Conservation (phyloP, 176 grass and related monocot genomes). For the Stipa capillata region DNA sequence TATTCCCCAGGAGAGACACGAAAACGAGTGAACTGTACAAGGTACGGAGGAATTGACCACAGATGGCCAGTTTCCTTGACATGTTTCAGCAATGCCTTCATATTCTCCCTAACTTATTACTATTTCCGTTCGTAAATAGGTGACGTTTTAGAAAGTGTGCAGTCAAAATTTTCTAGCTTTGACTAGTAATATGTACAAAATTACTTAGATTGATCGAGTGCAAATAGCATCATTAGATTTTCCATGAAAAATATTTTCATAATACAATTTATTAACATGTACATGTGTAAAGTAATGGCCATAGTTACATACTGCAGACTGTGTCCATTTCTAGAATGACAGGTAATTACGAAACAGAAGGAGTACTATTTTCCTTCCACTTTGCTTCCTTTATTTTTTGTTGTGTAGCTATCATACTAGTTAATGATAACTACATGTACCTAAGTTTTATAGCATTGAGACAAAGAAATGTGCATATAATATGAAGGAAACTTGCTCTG, state of each 20-base stretch:
- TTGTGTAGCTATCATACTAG: neutral
- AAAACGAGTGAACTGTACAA: constrained; percentile 24
- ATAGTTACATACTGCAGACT: too few relatives aligned
- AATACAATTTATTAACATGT: too few relatives aligned
- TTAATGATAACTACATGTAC: neutral
- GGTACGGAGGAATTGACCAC: constrained; percentile 10
- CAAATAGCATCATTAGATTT: too few relatives aligned
- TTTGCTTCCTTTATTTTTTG: constrained; percentile 4
- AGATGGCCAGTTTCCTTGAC: neutral
- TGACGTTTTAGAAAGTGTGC: too few relatives aligned
- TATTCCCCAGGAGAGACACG: neutral
- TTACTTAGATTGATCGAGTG: too few relatives aligned
- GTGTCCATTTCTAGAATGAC: too few relatives aligned
- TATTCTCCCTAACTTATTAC: neutral
- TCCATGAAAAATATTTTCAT: too few relatives aligned
- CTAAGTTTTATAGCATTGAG: neutral
- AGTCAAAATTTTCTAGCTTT: too few relatives aligned
- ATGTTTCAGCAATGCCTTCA: neutral
- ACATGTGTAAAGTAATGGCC: too few relatives aligned
- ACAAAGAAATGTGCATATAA: neutral
- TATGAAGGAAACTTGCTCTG: neutral
- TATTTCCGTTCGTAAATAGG: too few relatives aligned
- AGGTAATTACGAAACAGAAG: too few relatives aligned
- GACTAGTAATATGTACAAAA: too few relatives aligned
- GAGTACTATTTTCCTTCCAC: neutral